Conservation (phyloP, 805 yeast genomes). For the Saccharomycopsis selenospora region DNA sequence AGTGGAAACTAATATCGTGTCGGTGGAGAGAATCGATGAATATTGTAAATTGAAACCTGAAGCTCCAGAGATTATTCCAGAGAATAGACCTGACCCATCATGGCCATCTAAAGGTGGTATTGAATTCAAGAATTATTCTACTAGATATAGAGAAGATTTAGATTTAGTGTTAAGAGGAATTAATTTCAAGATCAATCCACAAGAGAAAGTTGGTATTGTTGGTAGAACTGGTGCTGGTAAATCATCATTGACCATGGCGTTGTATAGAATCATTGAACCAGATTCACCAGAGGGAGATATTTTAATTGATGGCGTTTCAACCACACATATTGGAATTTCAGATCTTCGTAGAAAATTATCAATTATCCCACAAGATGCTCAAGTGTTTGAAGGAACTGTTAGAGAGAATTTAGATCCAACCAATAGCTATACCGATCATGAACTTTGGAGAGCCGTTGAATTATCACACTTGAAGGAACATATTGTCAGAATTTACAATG, state of each 20-base stretch:
- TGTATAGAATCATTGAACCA: constrained; percentile 74
- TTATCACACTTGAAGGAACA: constrained; percentile 71
- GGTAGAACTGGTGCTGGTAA: constrained; percentile 98
- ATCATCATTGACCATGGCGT: constrained; percentile 74
- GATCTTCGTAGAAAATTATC: constrained; percentile 74
- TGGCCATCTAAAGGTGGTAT: constrained; percentile 78
- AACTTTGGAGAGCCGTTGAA: constrained; percentile 75
- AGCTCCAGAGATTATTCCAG: constrained; percentile 66
- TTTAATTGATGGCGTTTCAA: constrained; percentile 62
- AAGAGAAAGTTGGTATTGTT: constrained; percentile 89
- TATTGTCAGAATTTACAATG: constrained; percentile 45
- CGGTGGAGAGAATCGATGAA: constrained; percentile 91
- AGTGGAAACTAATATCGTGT: constrained; percentile 93
- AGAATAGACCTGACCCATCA: constrained; percentile 52
- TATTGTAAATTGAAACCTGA: constrained; percentile 76
- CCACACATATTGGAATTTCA: constrained; percentile 59
- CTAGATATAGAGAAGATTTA: constrained; percentile 75
- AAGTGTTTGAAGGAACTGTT: constrained; percentile 80
- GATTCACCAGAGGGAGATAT: constrained; percentile 56
- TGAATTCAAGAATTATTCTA: constrained; percentile 63
- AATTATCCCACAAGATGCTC: constrained; percentile 92
- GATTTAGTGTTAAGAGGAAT: constrained; percentile 72
- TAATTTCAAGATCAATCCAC: constrained; percentile 53
- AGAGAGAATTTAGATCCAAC: constrained; percentile 87
- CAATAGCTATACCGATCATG: constrained; percentile 56